Evolutionary conservation across 768 basidiomycete species (phyloP), one percentile per base, ranked within the genome.

Genomic region (Auriculariales sp.): DNA sequence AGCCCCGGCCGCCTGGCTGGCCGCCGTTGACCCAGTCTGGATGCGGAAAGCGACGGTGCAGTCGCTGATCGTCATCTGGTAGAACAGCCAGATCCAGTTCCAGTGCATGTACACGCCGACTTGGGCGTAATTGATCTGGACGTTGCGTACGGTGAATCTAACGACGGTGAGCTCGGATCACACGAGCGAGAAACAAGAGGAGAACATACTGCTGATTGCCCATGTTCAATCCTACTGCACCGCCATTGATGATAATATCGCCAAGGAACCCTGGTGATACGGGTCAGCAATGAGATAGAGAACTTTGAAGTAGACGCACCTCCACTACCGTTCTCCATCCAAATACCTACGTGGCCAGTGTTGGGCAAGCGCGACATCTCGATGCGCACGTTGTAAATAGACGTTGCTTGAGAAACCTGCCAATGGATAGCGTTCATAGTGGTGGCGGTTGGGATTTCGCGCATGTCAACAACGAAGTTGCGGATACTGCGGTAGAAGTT

Each of bases 121-220:
- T 50, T n/a, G 35, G 46, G 30, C 47, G 35, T 57, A 52, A 42
- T 50, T 49, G 39, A 57, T 46, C 4, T 17, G 49, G 28, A 55
- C 28, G 46, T 57, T 57, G 5, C 56, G 54, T 3, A 57, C 56
- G n/a, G 49, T 53, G 28, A 55, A 55, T 29, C 35, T 36, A n/a
- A 36, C n/a, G 9, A 9, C 7, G 31, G 31, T 32, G n/a, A n/a
- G n/a, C n/a, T n/a, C n/a, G n/a, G n/a, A n/a, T n/a, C n/a, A n/a
- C n/a, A n/a, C 6, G 7, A 15, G 35, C 35, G 7, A 22, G 7
- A 34, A 28, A 1, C n/a, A n/a, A 25, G 7, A 22, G 17, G 9
- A 35, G 28, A 46, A 25, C 33, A 44, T 44, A 55, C 42, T 53
- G 54, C 34, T 57, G 56, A 47, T 57, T 57, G 14, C 56, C 54